Evolutionary conservation across 495 filamentous ascomycete genomes (phyloP).

Genomic region (Cairneyella variabilis): DNA sequence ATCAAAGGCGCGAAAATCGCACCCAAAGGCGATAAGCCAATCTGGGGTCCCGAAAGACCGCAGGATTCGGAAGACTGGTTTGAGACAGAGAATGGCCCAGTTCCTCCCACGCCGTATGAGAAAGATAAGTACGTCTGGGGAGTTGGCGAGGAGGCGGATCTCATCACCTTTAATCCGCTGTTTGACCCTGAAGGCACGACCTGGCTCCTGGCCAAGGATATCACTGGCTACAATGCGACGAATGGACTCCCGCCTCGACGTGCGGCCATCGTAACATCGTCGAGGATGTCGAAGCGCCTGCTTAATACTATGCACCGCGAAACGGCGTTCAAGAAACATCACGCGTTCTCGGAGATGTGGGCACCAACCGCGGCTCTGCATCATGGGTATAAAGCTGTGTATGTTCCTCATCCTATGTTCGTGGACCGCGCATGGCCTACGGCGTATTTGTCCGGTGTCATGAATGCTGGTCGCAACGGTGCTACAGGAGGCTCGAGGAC

Average conservation of each 20-base stretch:
- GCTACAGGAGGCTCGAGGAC: conserved; percentile 67
- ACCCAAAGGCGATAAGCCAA: conserved; percentile 59
- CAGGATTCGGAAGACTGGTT: conserved; percentile 59
- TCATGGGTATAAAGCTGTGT: conserved; percentile 94
- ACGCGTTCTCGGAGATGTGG: conserved; percentile 97
- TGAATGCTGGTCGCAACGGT: conserved; percentile 83
- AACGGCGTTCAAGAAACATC: conserved; percentile 73
- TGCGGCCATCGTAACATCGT: conserved; percentile 82
- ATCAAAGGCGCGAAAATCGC: conserved; percentile 35
- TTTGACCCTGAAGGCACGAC: conserved; percentile 87
- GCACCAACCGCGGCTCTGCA: conserved; percentile 81
- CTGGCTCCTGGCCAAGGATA: conserved; percentile 83
- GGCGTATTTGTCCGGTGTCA: conserved; percentile 70
- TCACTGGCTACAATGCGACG: conserved; percentile 80
- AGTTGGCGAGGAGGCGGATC: conserved; percentile 86
- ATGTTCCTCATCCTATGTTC: conserved; percentile 85
- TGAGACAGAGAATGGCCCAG: conserved; percentile 63
- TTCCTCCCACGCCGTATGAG: conserved; percentile 66
- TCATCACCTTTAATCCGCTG: conserved; percentile 90
- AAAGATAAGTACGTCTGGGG: conserved; percentile 85
- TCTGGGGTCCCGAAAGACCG: conserved; percentile 85
- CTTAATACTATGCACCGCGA: conserved; percentile 87
- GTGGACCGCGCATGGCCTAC: conserved; percentile 88
- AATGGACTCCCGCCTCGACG: conserved; percentile 70
- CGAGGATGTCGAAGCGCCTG: conserved; percentile 76